Evolutionary conservation across 2,329 filamentous ascomycete genomes (phyloP).

Genomic region (Sclerotinia sclerotiorum): DNA sequence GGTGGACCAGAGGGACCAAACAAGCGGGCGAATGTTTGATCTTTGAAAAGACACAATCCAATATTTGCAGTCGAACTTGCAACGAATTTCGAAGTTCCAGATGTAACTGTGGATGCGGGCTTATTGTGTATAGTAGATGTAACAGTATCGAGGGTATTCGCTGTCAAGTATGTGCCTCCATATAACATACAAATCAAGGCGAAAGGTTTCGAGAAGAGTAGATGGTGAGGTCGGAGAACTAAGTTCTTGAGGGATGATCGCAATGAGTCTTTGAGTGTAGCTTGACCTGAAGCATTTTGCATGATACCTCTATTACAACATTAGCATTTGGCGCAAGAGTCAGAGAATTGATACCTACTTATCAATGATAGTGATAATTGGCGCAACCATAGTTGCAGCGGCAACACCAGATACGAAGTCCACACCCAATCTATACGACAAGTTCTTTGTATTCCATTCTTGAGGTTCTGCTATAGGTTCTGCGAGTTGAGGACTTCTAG

Average conservation of each 20-base stretch:
- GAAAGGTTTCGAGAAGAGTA: conserved; percentile 66
- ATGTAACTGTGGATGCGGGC: conserved; percentile 63
- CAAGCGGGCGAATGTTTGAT: conserved; percentile 78
- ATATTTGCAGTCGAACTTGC: conserved; percentile 82
- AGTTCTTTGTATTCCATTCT: conserved; percentile 73
- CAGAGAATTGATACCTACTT: conserved; percentile 52
- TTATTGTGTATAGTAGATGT: conserved; percentile 61
- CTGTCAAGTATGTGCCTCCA: conserved; percentile 84
- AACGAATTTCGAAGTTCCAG: conserved; percentile 77
- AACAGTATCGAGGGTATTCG: conserved; percentile 82
- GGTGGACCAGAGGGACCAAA: conserved; percentile 64
- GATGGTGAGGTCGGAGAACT: conserved; percentile 57
- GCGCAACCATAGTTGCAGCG: conserved; percentile 75
- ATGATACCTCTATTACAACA: conserved; percentile 63
- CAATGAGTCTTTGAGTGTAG: conserved; percentile 59
- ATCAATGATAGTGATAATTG: conserved; percentile 85
- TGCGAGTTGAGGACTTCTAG: conserved; percentile 19
- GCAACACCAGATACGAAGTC: conserved; percentile 69
- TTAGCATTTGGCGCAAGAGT: conserved; percentile 26
- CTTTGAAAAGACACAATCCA: conserved; percentile 84
- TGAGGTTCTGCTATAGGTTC: conserved; percentile 28
- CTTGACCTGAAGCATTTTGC: conserved; percentile 74
- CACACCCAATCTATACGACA: conserved; percentile 64
- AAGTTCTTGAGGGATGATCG: conserved; percentile 57
- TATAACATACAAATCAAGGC: conserved; percentile 74